These are phyloP conservation scores for Oidiodendron maius DNA, from an alignment of 495 filamentous ascomycete species.

Conservation along the genomic window DNA sequence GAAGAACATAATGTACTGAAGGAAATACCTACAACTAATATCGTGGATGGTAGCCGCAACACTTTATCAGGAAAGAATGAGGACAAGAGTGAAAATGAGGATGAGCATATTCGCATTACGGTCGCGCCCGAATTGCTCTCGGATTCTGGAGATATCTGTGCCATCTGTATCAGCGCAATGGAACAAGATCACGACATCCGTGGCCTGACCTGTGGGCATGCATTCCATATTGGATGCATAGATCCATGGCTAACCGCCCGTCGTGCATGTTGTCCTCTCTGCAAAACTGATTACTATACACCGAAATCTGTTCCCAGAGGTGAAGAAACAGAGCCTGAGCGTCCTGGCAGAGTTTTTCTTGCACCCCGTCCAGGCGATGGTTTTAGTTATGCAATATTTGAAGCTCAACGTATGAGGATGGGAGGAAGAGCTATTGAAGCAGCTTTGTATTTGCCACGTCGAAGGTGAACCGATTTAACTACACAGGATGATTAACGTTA, in stretches of 20 bases:
- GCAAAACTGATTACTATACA: slow-evolving; percentile 94
- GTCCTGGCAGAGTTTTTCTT: slow-evolving; percentile 12
- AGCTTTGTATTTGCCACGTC: no score
- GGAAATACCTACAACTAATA: slow-evolving; percentile 13
- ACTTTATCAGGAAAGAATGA: slow-evolving; percentile 20
- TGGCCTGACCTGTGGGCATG: slow-evolving; percentile 88
- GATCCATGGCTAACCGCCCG: slow-evolving; percentile 94
- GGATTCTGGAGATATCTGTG: slow-evolving; percentile 89
- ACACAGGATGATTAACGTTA: no score
- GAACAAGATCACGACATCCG: slow-evolving; percentile 95
- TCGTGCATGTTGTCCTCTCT: slow-evolving; percentile 91
- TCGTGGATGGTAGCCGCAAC: slow-evolving; percentile 21
- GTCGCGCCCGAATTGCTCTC: slow-evolving; percentile 76
- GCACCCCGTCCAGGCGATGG: slow-evolving; percentile 1
- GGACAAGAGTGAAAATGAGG: slow-evolving; percentile 67
- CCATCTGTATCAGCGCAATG: slow-evolving; percentile 89
- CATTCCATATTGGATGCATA: slow-evolving; percentile 90
- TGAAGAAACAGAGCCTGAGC: slow-evolving; percentile 24
- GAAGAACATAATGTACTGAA: slow-evolving; percentile 15
- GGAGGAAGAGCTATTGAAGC: no score
- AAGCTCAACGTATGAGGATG: slow-evolving; percentile 3
- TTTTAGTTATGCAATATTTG: background rate
- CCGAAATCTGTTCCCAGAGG: slow-evolving; percentile 38
- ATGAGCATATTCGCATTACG: slow-evolving; percentile 78
- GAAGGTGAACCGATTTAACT: no score